Evolutionary conservation across 2,329 filamentous ascomycete genomes (phyloP).

Genomic region (Sclerotinia sclerotiorum): DNA sequence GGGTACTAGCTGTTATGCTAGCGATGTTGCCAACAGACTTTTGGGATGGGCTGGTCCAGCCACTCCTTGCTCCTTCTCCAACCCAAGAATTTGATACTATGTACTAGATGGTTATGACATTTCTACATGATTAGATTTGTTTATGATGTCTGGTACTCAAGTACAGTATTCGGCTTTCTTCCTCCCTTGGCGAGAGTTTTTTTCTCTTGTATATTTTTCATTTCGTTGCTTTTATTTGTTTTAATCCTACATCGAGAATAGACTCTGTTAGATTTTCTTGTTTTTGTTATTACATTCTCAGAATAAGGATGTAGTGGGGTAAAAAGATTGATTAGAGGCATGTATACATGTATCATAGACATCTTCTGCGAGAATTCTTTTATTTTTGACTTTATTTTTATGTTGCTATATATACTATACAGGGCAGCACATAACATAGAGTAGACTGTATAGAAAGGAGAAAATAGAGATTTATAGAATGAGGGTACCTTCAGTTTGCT

Average conservation of each 20-base stretch:
- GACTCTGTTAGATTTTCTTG: neutral
- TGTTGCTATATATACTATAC: neutral
- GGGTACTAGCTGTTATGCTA: conserved; percentile 33
- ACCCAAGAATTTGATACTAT: neutral
- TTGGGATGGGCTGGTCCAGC: conserved; percentile 11
- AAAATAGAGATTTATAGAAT: neutral
- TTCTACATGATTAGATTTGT: neutral
- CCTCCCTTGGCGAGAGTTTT: neutral
- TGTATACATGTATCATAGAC: neutral
- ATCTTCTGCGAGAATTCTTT: neutral
- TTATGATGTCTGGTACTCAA: neutral
- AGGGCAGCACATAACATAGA: neutral
- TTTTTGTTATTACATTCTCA: neutral
- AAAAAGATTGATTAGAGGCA: neutral
- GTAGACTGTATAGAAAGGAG: neutral
- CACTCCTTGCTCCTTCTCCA: neutral
- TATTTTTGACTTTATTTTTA: neutral
- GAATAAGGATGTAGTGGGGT: neutral
- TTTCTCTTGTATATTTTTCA: neutral
- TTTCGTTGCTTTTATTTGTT: neutral
- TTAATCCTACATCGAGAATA: neutral
- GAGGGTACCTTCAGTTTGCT: neutral
- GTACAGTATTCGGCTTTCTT: neutral
- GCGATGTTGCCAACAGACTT: conserved; percentile 36
- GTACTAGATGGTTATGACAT: neutral